A percentile compares a stretch with the other conserved stretches of the same genome.
Conservation (phyloP, 1,139 yeast species). For the Nakaseomyces nivariensis region DNA sequence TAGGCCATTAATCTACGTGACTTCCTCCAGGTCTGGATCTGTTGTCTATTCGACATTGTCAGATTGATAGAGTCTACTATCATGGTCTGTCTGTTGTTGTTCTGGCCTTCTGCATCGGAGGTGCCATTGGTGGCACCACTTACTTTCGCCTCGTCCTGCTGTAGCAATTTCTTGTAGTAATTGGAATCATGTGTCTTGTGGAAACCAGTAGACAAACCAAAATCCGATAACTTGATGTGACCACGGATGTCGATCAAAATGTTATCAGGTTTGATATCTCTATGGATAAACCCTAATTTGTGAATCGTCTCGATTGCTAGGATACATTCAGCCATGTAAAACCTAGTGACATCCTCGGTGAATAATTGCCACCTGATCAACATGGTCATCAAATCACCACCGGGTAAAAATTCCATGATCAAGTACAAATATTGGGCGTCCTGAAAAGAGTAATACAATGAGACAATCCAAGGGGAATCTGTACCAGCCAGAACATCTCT, state of each 20-base stretch:
- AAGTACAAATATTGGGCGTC: conserved; percentile 65
- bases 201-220: conserved; percentile 78
- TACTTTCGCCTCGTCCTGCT: conserved; percentile 43
- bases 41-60: conserved; percentile 93
- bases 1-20: conserved; percentile 95
- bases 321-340: conserved; percentile 82
- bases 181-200: conserved; percentile 78
- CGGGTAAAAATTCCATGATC: conserved; percentile 79
- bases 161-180: conserved; percentile 62
- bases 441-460: conserved; percentile 71
- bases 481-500: conserved; percentile 79
- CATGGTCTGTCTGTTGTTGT: conserved; percentile 56
- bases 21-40: conserved; percentile 97
- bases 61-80: conserved; percentile 91
- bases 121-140: conserved; percentile 12
- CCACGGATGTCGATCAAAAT: conserved; percentile 72
- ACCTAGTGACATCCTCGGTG: conserved; percentile 75
- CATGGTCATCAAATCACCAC: conserved; percentile 85
- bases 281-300: conserved; percentile 67
- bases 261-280: conserved; percentile 79
- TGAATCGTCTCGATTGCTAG: conserved; percentile 77
- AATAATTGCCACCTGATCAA: conserved; percentile 78
- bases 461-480: conserved; percentile 83
- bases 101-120: conserved; percentile 10
- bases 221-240: conserved; percentile 68